Conservation (phyloP, 2,329 filamentous ascomycete species). For the Colletotrichum sp. region DNA sequence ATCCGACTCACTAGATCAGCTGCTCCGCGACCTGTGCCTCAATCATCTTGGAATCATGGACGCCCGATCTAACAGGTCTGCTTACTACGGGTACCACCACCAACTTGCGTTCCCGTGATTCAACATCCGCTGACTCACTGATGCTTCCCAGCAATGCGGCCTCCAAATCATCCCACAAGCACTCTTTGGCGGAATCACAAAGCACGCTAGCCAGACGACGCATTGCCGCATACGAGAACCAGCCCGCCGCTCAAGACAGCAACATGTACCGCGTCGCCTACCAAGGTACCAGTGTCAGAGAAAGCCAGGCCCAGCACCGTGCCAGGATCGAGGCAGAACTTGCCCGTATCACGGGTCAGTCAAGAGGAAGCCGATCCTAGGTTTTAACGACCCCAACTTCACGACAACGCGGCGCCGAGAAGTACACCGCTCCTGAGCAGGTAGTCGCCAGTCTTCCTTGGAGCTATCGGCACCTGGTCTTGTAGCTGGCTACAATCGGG, state of each 20-base stretch:
- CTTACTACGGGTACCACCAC: background rate
- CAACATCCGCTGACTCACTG: background rate
- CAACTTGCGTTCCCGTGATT: too few species aligned
- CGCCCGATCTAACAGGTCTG: background rate
- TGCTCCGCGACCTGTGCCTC: accelerated
- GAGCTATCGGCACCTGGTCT: accelerated
- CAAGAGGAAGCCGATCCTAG: background rate
- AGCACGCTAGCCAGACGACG: background rate
- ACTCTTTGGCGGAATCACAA: background rate
- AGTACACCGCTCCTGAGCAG: accelerated
- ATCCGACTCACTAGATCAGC: too few species aligned
- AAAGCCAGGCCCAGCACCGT: background rate
- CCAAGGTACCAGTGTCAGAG: background rate
- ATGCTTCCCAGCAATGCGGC: background rate
- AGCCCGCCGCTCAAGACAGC: background rate
- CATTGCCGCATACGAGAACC: background rate
- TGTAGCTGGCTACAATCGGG: background rate
- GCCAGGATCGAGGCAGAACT: background rate
- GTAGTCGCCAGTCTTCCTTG: accelerated
- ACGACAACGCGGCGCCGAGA: background rate
- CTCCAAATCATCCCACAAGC: background rate
- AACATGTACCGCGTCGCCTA: background rate
- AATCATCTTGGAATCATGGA: background rate
- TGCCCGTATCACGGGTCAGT: background rate
- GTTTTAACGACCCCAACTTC: accelerated